These are phyloP conservation scores for Mallotus nudiflorus DNA, from an alignment of 345 rosid species.

Conservation along the genomic window DNA sequence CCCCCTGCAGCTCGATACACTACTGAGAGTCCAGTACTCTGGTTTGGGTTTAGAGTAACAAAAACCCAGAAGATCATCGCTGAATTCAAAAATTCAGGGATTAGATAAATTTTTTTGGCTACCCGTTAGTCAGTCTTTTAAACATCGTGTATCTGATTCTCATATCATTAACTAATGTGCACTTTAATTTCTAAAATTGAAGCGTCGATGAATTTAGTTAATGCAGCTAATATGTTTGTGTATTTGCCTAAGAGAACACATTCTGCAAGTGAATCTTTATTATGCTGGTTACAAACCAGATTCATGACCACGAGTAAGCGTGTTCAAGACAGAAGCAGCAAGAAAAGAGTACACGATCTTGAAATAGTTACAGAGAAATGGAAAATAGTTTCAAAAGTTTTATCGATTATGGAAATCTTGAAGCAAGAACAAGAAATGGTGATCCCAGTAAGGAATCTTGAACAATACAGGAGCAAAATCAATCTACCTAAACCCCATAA, in stretches of 20 bases:
- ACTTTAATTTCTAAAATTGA: too few species aligned
- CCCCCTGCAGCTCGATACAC: too few species aligned
- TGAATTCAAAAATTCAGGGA: too few species aligned
- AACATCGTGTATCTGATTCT: background rate
- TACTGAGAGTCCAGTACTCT: too few species aligned
- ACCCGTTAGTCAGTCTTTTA: too few species aligned
- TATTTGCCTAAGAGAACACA: slow-evolving; percentile 40
- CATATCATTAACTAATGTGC: too few species aligned
- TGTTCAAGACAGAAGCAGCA: slow-evolving; percentile 73
- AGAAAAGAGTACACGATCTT: slow-evolving; percentile 66
- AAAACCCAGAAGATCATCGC: too few species aligned
- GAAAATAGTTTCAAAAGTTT: slow-evolving; percentile 60
- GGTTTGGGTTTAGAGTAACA: too few species aligned
- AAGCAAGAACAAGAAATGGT: slow-evolving; percentile 76
- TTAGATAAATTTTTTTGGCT: too few species aligned
- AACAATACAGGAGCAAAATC: slow-evolving; percentile 51
- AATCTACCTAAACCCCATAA: slow-evolving; percentile 69
- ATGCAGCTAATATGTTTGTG: slow-evolving; percentile 35
- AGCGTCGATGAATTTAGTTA: slow-evolving; percentile 8
- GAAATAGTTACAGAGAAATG: slow-evolving; percentile 75
- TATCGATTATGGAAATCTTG: slow-evolving; percentile 62
- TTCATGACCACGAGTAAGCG: slow-evolving; percentile 74
- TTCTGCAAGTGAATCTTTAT: slow-evolving; percentile 14
- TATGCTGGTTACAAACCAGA: slow-evolving; percentile 43
- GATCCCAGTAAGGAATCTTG: slow-evolving; percentile 52